phyloP scores from a whole-genome alignment of 192 early-diverging fungal genomes.

The Coemansia umbellata region DNA sequence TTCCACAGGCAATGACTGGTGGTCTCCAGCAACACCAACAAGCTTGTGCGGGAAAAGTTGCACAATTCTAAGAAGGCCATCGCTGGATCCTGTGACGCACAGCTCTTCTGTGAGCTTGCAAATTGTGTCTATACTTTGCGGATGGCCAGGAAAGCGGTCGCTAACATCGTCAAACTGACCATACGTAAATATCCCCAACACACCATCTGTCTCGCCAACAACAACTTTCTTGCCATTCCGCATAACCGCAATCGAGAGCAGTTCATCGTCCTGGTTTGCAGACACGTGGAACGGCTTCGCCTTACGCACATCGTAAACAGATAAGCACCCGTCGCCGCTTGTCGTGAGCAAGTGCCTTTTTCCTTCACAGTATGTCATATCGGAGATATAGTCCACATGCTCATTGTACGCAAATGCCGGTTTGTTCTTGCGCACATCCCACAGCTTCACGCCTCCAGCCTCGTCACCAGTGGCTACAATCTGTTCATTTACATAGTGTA shows the following conservation, averaged over 20 bases:
- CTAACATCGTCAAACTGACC: constrained; percentile 90
- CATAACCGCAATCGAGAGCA: constrained; percentile 67
- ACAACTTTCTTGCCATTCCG: constrained; percentile 79
- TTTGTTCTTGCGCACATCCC: constrained; percentile 82
- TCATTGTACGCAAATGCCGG: constrained; percentile 74
- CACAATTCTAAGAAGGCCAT: constrained; percentile 86
- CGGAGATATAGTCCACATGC: constrained; percentile 91
- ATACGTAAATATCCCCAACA: constrained; percentile 83
- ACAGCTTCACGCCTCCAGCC: constrained; percentile 78
- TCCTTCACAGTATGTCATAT: constrained; percentile 65
- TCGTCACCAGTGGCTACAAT: constrained; percentile 94
- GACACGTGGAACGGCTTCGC: constrained; percentile 79
- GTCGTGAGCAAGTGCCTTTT: constrained; percentile 79
- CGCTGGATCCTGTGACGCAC: constrained; percentile 85
- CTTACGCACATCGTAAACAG: constrained; percentile 89
- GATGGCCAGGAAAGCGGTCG: constrained; percentile 94
- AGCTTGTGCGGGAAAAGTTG: constrained; percentile 88
- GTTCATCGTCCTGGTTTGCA: constrained; percentile 93
- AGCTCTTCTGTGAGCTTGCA: constrained; percentile 78
- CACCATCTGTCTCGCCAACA: constrained; percentile 88
- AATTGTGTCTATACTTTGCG: constrained; percentile 83
- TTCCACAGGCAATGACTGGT: constrained; percentile 89
- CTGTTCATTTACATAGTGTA: constrained; percentile 68
- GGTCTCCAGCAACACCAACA: constrained; percentile 84
- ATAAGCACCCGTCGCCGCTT: constrained; percentile 87